Evolutionary conservation across 306 rosid species (phyloP), one percentile per base, ranked within the genome.

Genomic region (Sindora glabra): DNA sequence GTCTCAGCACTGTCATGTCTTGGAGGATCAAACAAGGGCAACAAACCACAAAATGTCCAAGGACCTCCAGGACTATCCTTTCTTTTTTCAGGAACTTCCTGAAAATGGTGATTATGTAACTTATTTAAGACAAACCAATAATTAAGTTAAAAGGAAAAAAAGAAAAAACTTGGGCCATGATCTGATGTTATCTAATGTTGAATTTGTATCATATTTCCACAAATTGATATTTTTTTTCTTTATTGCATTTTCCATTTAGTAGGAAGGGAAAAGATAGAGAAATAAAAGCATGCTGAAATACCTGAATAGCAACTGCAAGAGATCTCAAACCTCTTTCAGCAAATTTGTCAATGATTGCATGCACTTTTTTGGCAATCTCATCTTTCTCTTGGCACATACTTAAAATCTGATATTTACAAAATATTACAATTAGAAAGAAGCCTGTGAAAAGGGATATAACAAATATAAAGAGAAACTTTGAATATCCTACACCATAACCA

Each of bases 1-100:
- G 96, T 88, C 81, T 88, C 96, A 9, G 94, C 96, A 65, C 96
- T 89, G 45, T 89, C 96, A 59, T 85, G 96, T 70, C 96, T 80
- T 11, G 94, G 96, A 32, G 96, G 94, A 76, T 89, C 96, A 76
- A 89, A 89, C 79, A 89, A 81, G 68, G 96, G 86, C 74, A 89
- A 74, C 79, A 89, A 65, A 40, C 96, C 96, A 68, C 86, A 80
- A 72, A 89, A 89, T 8, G 73, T 85, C 94, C 96, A 89, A 33
- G 86, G 90, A 74, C 88, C 81, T 73, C 96, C 96, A 56, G 76
- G 81, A 56, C 83, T 55, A 5, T 89, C 96, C 79, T 72, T 89
- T 14, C 78, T 76, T 73, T 74, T 83, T 68, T 89, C 94, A 34
- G 90, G 96, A 68, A 89, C 69, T 72, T 70, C 80, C 96, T 85